Base-by-base conservation (phyloP, 2,329 filamentous ascomycete genomes). In the Claviceps sp. region DNA sequence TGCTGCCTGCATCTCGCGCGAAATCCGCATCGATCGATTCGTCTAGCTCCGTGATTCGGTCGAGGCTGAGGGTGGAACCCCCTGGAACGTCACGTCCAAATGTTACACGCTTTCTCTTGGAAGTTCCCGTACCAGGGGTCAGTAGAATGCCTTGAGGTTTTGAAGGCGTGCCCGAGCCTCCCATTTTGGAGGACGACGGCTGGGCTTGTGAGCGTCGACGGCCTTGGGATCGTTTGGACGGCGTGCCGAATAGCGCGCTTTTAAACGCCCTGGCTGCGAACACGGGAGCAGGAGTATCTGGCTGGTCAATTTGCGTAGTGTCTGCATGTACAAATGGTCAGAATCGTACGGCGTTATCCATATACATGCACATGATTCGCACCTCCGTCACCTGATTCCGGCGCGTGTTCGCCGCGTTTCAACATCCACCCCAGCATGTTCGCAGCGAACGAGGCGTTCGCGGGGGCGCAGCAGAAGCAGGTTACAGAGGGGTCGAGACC, bases 251-350 rank as follows among this genome's bases (percentile, higher is more conserved):
- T 46, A 85, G 65, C 26, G 78, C 81, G 58, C 74, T 80, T 59
- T 78, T 82, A 60, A 85, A 70, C 5, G 81, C 81, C 54, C 81
- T 75, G 40, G 81, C 81, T 2, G 81, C 81, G 61, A 85, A 85
- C 0, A 84, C 75, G 2, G 81, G 81, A 0, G 79, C 81, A 6
- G 81, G 81, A 16, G 81, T 85, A 58, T 84, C 81, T 41, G 81
- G 80, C 37, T 71, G 70, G 16, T 84, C 80, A 42, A 76, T 58
- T 55, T 75, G 73, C 0, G 73, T 72, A 2, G 60, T 71, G 46
- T 73, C 70, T 72, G 48, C 19, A 13, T 17, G 14, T 24, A 10
- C 11, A 13, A 40, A 40, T 13, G 26, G 40, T 48, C 43, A 51
- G 39, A 6, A 38, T 8, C 11, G 11, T 44, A 5, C 30, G 5